Evolutionary conservation across 78 protist species (phyloP).

Genomic region (Dictyostelium firmibasis): DNA sequence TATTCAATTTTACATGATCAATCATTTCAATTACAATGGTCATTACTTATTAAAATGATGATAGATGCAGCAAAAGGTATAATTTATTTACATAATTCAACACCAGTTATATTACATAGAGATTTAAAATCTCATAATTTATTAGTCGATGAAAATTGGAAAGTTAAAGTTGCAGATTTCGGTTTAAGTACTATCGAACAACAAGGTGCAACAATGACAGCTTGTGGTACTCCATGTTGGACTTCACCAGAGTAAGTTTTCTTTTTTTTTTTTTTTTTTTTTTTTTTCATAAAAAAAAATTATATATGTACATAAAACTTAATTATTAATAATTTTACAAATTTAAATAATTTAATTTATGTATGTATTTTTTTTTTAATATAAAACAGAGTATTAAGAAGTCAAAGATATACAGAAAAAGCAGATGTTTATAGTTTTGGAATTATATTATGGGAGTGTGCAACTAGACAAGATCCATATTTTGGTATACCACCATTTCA

Average conservation of each 20-base stretch:
- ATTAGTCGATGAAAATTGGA: conserved; percentile 82
- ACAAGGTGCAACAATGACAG: conserved; percentile 71
- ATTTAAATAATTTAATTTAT: too few relatives aligned
- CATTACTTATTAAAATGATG: conserved; percentile 17
- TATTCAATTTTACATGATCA: conserved; percentile 55
- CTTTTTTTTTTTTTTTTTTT: too few relatives aligned
- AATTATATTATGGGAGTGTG: conserved; percentile 83
- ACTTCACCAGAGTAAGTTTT: conserved; percentile 67
- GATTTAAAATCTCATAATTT: conserved; percentile 84
- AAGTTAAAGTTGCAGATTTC: conserved; percentile 84
- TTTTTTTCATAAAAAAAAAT: too few relatives aligned
- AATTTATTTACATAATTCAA: conserved; percentile 73
- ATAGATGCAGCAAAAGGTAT: conserved; percentile 72
- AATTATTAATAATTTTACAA: too few relatives aligned
- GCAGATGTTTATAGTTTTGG: conserved; percentile 78
- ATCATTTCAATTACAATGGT: background rate
- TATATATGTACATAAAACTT: too few relatives aligned
- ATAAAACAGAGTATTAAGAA: conserved; percentile 18
- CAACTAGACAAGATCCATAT: conserved; percentile 78
- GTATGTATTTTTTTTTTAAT: conserved; percentile 11
- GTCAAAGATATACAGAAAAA: conserved; percentile 78
- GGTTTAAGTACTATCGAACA: conserved; percentile 76
- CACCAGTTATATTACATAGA: conserved; percentile 81
- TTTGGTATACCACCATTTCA: conserved; percentile 82
- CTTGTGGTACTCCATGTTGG: conserved; percentile 89